These are phyloP conservation scores for Talaromyces ruber DNA, from an alignment of 495 filamentous ascomycete genomes.

Conservation along the genomic window DNA sequence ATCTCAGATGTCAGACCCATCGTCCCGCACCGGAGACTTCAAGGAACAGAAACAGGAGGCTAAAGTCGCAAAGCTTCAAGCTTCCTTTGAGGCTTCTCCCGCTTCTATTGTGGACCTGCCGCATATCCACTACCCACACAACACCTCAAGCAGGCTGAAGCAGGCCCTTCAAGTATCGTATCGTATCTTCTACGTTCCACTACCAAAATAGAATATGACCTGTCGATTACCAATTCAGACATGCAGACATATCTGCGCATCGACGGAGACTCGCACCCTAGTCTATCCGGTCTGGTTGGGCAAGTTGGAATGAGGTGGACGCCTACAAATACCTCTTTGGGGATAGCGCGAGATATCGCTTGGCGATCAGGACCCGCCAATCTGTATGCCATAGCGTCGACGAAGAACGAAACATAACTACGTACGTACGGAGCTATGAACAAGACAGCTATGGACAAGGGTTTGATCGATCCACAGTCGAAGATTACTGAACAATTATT, in stretches of 20 bases:
- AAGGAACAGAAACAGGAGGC: background rate
- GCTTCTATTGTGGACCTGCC: constrained; percentile 40
- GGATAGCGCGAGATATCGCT: background rate
- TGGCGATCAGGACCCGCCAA: background rate
- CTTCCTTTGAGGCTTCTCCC: constrained; percentile 33
- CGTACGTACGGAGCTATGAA: background rate
- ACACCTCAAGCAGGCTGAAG: background rate
- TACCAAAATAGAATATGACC: background rate
- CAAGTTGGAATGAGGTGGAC: background rate
- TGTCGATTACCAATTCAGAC: background rate
- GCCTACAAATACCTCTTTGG: background rate
- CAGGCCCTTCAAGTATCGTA: too few species aligned
- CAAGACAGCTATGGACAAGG: background rate
- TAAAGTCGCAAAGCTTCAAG: background rate
- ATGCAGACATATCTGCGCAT: background rate
- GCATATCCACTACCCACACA: background rate
- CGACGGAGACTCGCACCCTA: background rate
- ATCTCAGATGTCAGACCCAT: background rate
- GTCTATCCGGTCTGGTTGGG: background rate
- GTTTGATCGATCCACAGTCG: too few species aligned
- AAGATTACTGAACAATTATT: background rate
- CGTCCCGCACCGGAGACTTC: constrained; percentile 18
- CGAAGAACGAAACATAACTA: too few species aligned
- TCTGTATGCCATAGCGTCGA: background rate
- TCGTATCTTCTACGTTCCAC: too few species aligned